Base-by-base conservation (phyloP, 129 eudicot species). In the Arctium lappa region DNA sequence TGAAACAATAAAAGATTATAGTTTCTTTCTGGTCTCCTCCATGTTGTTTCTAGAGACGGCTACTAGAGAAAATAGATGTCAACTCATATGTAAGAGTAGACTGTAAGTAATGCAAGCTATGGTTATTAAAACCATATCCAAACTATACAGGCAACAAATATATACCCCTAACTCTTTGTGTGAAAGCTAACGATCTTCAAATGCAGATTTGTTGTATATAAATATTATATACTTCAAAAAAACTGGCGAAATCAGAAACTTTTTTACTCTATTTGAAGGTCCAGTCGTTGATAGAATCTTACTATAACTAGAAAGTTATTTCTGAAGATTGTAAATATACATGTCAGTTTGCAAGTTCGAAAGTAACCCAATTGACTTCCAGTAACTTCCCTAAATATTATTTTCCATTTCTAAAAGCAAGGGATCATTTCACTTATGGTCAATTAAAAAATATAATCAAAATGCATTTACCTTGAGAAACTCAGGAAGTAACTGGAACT, bases 401-500 rank as follows among this genome's bases (percentile, higher is more conserved):
- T n/a, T 29, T 73, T 22, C 3, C 6, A 15, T 39, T 31, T 66
- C 30, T 39, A 65, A 12, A 31, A 79, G 40, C 15, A 79, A 39
- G 31, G 3, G 12, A 73, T 73, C 60, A 13, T 66, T 40, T 39
- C 33, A 79, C 30, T 60, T 33, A 66, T n/a, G 76, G 3, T 30
- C 76, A 50, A 15, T 40, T n/a, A 72, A 73, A 16, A 53, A 37
- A 27, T 22, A 68, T 50, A 38, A 78, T 32, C 37, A 1, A 10
- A 50, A 42, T 31, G 42, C 37, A 18, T 27, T 34, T 78, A 91
- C 98, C 98, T 94, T 94, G 50, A 90, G 80, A 56, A 90, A 94
- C 80, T 94, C 98, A 0, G 98, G 97, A 71, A 94, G 60, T 46
- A 94, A 84, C 75, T 92, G 91, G 63, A 74, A 94, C 82, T 94